phyloP scores from a whole-genome alignment of 1,139 yeast species.

The Diutina rugosa region DNA sequence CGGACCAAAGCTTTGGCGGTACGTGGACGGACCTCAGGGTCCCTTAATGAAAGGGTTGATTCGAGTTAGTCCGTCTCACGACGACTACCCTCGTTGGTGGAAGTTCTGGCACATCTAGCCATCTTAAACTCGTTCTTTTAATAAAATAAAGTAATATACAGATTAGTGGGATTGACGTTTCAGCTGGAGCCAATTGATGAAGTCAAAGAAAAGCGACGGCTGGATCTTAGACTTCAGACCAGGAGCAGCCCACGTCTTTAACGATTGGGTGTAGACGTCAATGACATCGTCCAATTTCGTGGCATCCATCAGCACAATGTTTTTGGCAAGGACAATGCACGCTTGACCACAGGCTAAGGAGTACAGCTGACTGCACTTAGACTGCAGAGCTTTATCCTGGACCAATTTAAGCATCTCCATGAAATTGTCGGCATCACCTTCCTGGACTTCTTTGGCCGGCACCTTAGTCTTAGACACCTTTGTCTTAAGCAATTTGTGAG shows the following conservation, averaged over 20 bases:
- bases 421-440: constrained; percentile 10
- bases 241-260: constrained; percentile 48
- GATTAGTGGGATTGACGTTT: constrained; percentile 4
- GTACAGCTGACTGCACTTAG: constrained; percentile 36
- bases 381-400: constrained; percentile 27
- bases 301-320: constrained; percentile 26
- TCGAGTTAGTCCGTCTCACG: not conserved
- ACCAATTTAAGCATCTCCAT: constrained; percentile 17
- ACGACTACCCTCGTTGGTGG: not conserved
- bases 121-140: too few species aligned
- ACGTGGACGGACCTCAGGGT: not conserved
- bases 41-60: not conserved
- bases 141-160: not conserved
- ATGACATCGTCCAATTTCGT: constrained; percentile 24
- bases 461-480: constrained; percentile 45
- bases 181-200: constrained; percentile 60
- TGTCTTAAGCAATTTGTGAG: constrained; percentile 56
- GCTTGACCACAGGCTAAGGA: constrained; percentile 46
- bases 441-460: constrained; percentile 8
- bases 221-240: constrained; percentile 34
- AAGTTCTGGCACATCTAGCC: not conserved
- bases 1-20: not conserved
- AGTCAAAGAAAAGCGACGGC: constrained; percentile 59
- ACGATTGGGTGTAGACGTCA: constrained; percentile 40
- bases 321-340: constrained; percentile 50